Percentiles rank a stretch among this genome's conserved stretches.
Conservation (phyloP, 805 yeast species). For the Ascoidea tarda region DNA sequence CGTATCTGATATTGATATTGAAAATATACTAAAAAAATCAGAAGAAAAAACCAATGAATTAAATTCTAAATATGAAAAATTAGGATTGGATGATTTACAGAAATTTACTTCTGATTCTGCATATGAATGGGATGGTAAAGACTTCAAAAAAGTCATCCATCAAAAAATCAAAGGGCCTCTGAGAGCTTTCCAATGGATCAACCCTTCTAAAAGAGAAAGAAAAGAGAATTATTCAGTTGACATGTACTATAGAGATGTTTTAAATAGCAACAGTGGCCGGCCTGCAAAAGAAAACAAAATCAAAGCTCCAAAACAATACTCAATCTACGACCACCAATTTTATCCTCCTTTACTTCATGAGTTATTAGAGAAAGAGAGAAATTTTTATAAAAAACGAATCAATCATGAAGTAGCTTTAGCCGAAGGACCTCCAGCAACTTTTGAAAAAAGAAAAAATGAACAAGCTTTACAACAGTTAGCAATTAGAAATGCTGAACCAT, state of each 20-base stretch:
- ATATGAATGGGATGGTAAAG: constrained; percentile 94
- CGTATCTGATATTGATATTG: constrained; percentile 59
- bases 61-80: constrained; percentile 68
- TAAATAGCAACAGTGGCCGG: constrained; percentile 39
- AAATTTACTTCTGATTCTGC: constrained; percentile 79
- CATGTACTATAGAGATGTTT: constrained; percentile 60
- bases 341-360: constrained; percentile 39
- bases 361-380: constrained; percentile 49
- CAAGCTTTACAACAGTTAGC: constrained; percentile 30
- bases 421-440: constrained; percentile 2
- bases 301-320: constrained; percentile 49
- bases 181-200: constrained; percentile 3
- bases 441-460: constrained; percentile 5
- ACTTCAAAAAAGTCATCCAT: constrained; percentile 20
- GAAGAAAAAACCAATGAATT: constrained; percentile 67
- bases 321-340: constrained; percentile 64
- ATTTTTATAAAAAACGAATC: constrained; percentile 44
- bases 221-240: constrained; percentile 72
- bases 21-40: constrained; percentile 66
- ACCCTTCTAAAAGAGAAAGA: constrained; percentile 59
- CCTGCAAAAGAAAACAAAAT: constrained; percentile 30
- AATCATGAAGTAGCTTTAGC: constrained; percentile 39
- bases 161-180: constrained; percentile 14
- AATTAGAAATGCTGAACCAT: constrained; percentile 40
- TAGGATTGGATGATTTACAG: constrained; percentile 89